Base-by-base conservation (phyloP, 805 yeast species). In the Peterozyma toletana region DNA sequence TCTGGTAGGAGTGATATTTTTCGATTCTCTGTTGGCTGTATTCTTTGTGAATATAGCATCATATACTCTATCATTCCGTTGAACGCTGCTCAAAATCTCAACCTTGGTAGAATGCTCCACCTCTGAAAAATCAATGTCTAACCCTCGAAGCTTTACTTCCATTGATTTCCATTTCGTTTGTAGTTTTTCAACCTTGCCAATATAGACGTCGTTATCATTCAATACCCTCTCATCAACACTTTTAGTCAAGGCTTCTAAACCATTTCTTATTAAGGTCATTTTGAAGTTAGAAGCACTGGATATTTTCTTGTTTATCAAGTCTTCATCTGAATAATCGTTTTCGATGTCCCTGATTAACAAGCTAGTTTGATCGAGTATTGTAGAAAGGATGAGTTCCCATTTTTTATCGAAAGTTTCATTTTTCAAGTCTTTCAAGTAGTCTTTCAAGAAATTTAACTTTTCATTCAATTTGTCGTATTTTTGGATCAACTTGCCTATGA, bases 331-430 rank as follows among this genome's bases (percentile, higher is more conserved):
- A 31, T 13, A 9, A 13, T 57, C 59, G 17, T 49, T 56, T 38
- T 61, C 62, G 3, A 58, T 43, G 38, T 55, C 60, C 9, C 50
- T 47, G 29, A 59, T 51, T 30, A 59, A 46, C 35, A 48, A 58
- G 1, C 56, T 52, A 3, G 71, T 54, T 48, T 77, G 77, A 2
- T 62, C 56, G 37, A 76, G 63, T 42, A 80, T 54, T 46, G 66
- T 71, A 27, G 61, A 60, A 48, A 80, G 78, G 2, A 80, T 63
- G 18, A 70, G 70, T 48, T 66, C 60, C 86, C 87, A 82, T 53
- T 78, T 68, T 29, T 62, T 55, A 46, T 78, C 81, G 3, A 82
- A 66, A 29, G 73, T 50, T 36, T 74, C 77, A 3, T 45, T 48
- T 50, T 73, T 72, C 47, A 81, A 59, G 6, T 55, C 59, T 2